Conservation (phyloP, 2,329 filamentous ascomycete species). For the Paecilomyces niveus region DNA sequence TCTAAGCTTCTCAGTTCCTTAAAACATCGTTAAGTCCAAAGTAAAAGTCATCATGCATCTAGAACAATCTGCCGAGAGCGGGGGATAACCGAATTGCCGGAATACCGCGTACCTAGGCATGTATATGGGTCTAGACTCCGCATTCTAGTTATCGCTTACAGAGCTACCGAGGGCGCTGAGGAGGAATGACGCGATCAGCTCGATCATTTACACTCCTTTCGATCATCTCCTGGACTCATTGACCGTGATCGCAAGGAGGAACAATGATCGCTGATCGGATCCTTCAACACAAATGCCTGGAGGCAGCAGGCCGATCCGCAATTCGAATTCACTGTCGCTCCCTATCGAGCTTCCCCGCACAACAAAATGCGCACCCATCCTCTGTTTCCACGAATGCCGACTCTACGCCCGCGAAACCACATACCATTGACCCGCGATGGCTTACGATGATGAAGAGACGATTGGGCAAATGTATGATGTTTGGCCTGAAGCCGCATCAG, state of each 20-base stretch:
- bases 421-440: conserved; percentile 53
- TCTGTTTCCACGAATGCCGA: conserved; percentile 23
- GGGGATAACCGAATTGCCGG: too few relatives aligned
- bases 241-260: background rate
- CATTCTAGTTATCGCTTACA: background rate
- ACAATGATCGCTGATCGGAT: background rate
- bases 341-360: conserved; percentile 15
- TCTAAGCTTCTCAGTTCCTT: too few relatives aligned
- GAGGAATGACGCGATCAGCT: background rate
- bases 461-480: conserved; percentile 67
- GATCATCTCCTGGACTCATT: background rate
- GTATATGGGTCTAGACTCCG: too few relatives aligned
- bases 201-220: background rate
- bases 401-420: conserved; percentile 13
- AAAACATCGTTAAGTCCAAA: too few relatives aligned
- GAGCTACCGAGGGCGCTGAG: background rate
- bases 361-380: conserved; percentile 19
- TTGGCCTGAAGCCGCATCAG: conserved; percentile 58
- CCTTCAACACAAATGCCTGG: background rate
- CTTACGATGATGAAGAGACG: conserved; percentile 60
- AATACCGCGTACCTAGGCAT: conserved; percentile 11
- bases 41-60: too few relatives aligned
- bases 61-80: too few relatives aligned
- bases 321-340: conserved; percentile 29
- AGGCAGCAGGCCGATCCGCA: conserved; percentile 25